These are phyloP conservation scores for Cercis canadensis DNA, from an alignment of 306 rosid species.

Conservation along the genomic window DNA sequence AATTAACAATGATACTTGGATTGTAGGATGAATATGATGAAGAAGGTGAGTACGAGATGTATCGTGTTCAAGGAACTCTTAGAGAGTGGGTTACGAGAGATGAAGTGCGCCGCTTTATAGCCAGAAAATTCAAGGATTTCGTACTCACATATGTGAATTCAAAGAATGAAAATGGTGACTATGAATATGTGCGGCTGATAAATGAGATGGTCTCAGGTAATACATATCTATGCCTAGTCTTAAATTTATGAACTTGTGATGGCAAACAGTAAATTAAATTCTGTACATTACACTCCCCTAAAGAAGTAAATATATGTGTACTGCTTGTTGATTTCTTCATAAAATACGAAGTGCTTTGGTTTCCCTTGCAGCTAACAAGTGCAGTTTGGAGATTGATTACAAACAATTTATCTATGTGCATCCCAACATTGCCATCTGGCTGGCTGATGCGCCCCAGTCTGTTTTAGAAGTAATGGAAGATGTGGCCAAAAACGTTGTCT, in stretches of 20 bases:
- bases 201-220: slow-evolving; percentile 98
- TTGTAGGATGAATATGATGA: slow-evolving; percentile 84
- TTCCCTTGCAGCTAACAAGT: slow-evolving; percentile 75
- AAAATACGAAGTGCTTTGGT: neutral
- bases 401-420: slow-evolving; percentile 90
- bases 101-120: slow-evolving; percentile 92
- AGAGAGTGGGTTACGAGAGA: slow-evolving; percentile 98
- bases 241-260: slow-evolving; percentile 9
- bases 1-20: slow-evolving; percentile 21
- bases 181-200: slow-evolving; percentile 81
- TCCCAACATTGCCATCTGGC: slow-evolving; percentile 99
- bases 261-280: neutral
- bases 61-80: slow-evolving; percentile 92
- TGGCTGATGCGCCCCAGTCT: slow-evolving; percentile 98
- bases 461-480: slow-evolving; percentile 99
- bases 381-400: slow-evolving; percentile 97
- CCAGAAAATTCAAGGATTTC: slow-evolving; percentile 85
- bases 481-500: slow-evolving; percentile 90
- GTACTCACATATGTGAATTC: slow-evolving; percentile 77
- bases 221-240: slow-evolving; percentile 5
- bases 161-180: slow-evolving; percentile 69
- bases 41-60: slow-evolving; percentile 81
- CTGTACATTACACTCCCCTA: neutral
- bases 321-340: neutral
- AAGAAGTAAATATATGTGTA: no score